Evolutionary conservation across 108 stramenopile species (phyloP).

Genomic region (Parmales sp.): DNA sequence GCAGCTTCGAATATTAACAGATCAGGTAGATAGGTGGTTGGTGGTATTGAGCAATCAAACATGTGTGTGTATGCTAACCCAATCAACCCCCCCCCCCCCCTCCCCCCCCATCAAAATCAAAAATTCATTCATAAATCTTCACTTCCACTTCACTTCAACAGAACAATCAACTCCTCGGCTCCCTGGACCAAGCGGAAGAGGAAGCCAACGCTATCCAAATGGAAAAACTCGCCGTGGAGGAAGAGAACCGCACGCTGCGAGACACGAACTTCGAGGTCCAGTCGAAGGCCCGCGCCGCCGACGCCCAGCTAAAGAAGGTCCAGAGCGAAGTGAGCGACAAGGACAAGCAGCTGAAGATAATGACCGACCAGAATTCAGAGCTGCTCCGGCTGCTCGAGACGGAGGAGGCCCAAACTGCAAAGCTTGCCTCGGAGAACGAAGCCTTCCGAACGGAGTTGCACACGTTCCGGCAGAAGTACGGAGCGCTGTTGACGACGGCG

Average conservation of each 20-base stretch:
- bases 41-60: no score
- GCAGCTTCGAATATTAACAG: conserved; percentile 55
- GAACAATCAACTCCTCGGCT: conserved; percentile 47
- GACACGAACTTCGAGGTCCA: conserved; percentile 53
- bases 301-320: conserved; percentile 40
- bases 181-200: conserved; percentile 53
- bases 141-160: no score
- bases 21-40: no score
- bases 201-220: conserved; percentile 44
- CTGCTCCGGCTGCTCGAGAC: conserved; percentile 65
- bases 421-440: conserved; percentile 35
- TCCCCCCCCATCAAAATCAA: no score
- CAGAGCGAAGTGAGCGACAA: conserved; percentile 29
- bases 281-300: conserved; percentile 39
- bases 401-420: conserved; percentile 56
- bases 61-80: no score
- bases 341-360: conserved; percentile 55
- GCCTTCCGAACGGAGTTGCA: conserved; percentile 28
- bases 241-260: conserved; percentile 49
- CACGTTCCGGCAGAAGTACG: conserved; percentile 39
- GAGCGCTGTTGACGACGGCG: conserved; percentile 50
- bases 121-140: no score
- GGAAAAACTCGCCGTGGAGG: conserved; percentile 38
- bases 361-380: conserved; percentile 72
- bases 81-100: no score